Evolutionary conservation across 371 early-diverging fungal genomes (phyloP).

Genomic region (Lichtheimia ornata): DNA sequence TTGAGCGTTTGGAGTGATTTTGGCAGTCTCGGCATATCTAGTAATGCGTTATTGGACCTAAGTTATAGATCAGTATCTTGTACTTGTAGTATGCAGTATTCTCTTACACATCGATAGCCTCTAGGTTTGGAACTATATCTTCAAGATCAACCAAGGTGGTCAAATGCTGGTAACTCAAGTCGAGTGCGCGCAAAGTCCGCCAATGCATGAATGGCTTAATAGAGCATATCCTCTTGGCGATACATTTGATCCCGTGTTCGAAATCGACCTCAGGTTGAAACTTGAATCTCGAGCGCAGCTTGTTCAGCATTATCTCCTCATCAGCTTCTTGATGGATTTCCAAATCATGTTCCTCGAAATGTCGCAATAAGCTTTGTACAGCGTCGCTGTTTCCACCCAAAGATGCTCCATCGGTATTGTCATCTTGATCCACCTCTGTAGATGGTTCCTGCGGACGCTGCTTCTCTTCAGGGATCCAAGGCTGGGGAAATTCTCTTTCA

Average conservation of each 20-base stretch:
- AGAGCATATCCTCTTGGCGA: slow-evolving; percentile 15
- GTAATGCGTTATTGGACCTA: neutral
- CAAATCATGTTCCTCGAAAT: no score
- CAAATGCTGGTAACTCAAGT: slow-evolving; percentile 30
- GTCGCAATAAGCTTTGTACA: no score
- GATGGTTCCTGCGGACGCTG: neutral
- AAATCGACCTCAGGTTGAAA: slow-evolving; percentile 11
- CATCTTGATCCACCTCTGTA: neutral
- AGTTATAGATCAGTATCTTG: slow-evolving; percentile 17
- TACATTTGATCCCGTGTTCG: slow-evolving; percentile 8
- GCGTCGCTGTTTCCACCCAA: no score
- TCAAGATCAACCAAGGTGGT: slow-evolving; percentile 19
- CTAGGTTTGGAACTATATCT: slow-evolving; percentile 29
- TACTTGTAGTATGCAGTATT: slow-evolving; percentile 27
- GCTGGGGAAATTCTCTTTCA: neutral
- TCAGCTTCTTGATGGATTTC: neutral
- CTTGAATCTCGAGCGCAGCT: slow-evolving; percentile 1
- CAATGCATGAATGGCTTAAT: slow-evolving; percentile 27
- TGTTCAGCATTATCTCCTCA: neutral
- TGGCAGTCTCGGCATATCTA: neutral
- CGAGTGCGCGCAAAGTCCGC: slow-evolving; percentile 27
- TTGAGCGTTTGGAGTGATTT: neutral
- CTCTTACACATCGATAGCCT: slow-evolving; percentile 37
- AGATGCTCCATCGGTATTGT: no score
- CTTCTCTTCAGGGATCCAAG: neutral